Base-by-base conservation (phyloP, 2,329 filamentous ascomycete species). In the Epichloe coenophiala region DNA sequence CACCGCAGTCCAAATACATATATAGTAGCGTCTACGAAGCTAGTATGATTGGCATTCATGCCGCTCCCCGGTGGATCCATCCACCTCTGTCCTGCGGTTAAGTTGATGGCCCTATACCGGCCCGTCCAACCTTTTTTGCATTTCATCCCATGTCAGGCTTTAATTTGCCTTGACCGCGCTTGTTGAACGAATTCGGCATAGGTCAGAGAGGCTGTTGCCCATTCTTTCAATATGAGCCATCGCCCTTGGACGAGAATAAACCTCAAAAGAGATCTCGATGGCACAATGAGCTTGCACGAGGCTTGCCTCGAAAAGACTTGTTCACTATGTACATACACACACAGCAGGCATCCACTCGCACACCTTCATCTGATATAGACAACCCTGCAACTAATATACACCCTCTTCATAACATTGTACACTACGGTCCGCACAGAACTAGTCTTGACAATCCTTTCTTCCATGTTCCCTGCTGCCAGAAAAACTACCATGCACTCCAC, bases 321-420 rank as follows among this genome's bases (percentile, higher is more conserved):
- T 36, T 9, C 15, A 11, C 12, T 5, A 15, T 17, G 17, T 17
- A 17, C 21, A 38, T 17, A 15, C 39, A n/a, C 39, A n/a, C 9
- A 23, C 40, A 37, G 13, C 12, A 31, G 8, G 27, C 40, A 17
- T n/a, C 12, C 13, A 15, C 23, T 44, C 13, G 23, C n/a, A 31
- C 47, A 27, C 42, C 23, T 43, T 51, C 17, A 48, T 51, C 59
- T 58, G 54, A 55, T 63, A 63, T 62, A 60, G 54, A 55, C 55
- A 51, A 60, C 61, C 61, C 56, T 59, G 59, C 55, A 56, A 57
- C 54, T 59, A 55, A 62, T 59, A 61, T 52, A 53, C 60, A 60
- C 56, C 58, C 52, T 35, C 37, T 27, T 40, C 42, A 42, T 41
- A 27, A 21, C 39, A 54, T 57, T 55, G 57, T 52, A 56, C 57